These are phyloP conservation scores for Hemileccinum impolitum DNA, from an alignment of 768 basidiomycete species.

Conservation along the genomic window DNA sequence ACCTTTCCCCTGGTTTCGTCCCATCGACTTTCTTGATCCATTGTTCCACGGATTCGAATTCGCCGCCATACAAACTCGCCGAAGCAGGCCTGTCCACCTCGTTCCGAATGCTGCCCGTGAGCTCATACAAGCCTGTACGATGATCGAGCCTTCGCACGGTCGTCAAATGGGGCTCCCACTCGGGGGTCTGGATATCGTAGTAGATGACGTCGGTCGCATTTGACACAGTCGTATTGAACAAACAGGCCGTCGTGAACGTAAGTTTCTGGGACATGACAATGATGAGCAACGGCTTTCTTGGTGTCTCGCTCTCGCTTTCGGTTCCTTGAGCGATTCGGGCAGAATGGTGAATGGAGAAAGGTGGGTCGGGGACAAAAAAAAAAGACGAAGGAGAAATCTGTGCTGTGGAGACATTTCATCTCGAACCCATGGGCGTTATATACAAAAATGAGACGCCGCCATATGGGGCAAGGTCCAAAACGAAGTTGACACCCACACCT, in stretches of 20 bases:
- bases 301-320: too few relatives aligned
- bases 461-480: too few relatives aligned
- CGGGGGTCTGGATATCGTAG: conserved; percentile 40
- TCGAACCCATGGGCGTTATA: too few relatives aligned
- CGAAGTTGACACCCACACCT: too few relatives aligned
- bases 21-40: conserved; percentile 29
- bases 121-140: conserved; percentile 27
- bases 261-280: conserved; percentile 30
- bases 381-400: too few relatives aligned
- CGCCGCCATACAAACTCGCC: conserved; percentile 27
- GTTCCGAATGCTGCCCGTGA: conserved; percentile 33
- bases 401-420: too few relatives aligned
- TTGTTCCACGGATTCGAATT: conserved; percentile 25
- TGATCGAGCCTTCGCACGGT: conserved; percentile 33
- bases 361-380: too few relatives aligned
- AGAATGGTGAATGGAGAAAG: too few relatives aligned
- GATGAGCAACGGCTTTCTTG: neutral
- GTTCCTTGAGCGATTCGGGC: too few relatives aligned
- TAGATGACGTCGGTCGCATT: conserved; percentile 36
- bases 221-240: conserved; percentile 37
- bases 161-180: conserved; percentile 35
- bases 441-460: too few relatives aligned
- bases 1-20: conserved; percentile 14
- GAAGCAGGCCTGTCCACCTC: conserved; percentile 28
- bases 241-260: conserved; percentile 36